Conservation (phyloP, 495 filamentous ascomycete genomes). For the Penicillium desertorum region DNA sequence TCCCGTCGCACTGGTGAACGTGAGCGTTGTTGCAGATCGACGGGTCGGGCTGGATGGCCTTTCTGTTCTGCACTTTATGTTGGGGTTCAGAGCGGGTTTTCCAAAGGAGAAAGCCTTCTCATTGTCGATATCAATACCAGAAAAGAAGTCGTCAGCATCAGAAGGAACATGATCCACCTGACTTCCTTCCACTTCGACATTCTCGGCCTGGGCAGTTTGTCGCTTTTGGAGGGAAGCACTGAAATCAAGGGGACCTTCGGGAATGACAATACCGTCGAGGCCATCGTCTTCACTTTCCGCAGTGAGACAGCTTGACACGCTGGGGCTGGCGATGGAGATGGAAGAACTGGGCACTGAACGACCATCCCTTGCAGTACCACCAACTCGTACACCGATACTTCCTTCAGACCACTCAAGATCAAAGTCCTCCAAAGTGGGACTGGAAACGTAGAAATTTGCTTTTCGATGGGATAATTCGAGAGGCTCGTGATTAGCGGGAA, state of each 20-base stretch:
- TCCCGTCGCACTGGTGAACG: constrained; percentile 71
- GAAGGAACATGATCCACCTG: constrained; percentile 27
- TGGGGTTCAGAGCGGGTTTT: constrained; percentile 86
- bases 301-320: constrained; percentile 83
- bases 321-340: constrained; percentile 85
- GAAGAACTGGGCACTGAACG: constrained; percentile 80
- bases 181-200: constrained; percentile 35
- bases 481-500: constrained; percentile 58
- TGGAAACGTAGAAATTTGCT: constrained; percentile 57
- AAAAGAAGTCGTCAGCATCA: constrained; percentile 79
- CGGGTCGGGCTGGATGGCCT: constrained; percentile 68
- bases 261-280: constrained; percentile 78
- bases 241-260: constrained; percentile 79
- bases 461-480: constrained; percentile 60
- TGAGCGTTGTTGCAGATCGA: constrained; percentile 75
- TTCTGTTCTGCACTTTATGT: constrained; percentile 78
- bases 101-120: constrained; percentile 75
- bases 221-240: constrained; percentile 70
- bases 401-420: constrained; percentile 87
- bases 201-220: constrained; percentile 52
- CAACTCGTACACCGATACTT: constrained; percentile 83
- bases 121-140: constrained; percentile 82
- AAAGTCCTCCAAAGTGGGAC: constrained; percentile 68
- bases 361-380: constrained; percentile 74
- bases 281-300: constrained; percentile 94